phyloP scores from a whole-genome alignment of 116 monocot species.

The Dioscorea cayenensis region DNA sequence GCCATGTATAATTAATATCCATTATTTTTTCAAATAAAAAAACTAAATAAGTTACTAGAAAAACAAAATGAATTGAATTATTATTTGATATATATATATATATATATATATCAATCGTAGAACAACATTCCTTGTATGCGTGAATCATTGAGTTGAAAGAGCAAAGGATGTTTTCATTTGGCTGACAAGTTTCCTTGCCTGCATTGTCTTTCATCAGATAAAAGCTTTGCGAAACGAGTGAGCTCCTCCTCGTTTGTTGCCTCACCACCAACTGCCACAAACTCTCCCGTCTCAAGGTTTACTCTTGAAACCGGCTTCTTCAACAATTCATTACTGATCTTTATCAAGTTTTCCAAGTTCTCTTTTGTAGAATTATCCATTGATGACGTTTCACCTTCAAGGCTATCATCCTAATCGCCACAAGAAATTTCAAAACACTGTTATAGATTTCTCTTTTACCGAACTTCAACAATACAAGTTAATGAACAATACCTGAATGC shows the following conservation, averaged over 20 bases:
- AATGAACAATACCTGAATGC: conserved; percentile 7
- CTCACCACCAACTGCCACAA: neutral
- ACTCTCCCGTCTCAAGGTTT: neutral
- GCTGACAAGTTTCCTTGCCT: no score
- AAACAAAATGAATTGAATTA: no score
- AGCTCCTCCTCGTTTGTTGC: neutral
- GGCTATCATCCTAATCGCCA: neutral
- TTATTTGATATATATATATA: no score
- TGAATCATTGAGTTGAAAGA: no score
- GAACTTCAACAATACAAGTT: neutral
- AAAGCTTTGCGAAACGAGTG: neutral
- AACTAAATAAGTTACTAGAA: no score
- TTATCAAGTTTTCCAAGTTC: neutral
- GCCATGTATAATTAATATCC: no score
- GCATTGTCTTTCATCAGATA: neutral
- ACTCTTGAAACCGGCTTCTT: neutral
- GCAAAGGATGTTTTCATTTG: no score
- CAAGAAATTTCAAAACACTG: no score
- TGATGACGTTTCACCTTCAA: neutral
- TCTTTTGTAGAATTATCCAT: neutral
- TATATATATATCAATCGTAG: no score
- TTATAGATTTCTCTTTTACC: no score
- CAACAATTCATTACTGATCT: neutral
- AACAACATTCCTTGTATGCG: no score
- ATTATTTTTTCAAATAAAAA: no score